Conservation (phyloP, 2,329 filamentous ascomycete genomes). For the Aureobasidium musti region DNA sequence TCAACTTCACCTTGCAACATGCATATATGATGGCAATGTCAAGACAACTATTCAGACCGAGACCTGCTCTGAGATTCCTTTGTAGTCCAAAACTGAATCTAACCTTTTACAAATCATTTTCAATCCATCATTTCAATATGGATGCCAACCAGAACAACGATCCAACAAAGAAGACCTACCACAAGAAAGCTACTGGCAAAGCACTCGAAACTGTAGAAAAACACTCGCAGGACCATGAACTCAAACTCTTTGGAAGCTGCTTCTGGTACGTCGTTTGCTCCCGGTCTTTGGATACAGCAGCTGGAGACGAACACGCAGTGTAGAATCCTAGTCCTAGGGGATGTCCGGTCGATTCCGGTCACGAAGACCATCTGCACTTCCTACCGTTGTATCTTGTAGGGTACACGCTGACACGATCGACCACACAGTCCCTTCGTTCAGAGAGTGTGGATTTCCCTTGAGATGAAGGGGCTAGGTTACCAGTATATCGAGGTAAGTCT, state of each 20-base stretch:
- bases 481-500: constrained; percentile 69
- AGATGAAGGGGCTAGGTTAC: constrained; percentile 74
- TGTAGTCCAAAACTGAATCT: neutral
- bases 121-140: constrained; percentile 31
- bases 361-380: neutral
- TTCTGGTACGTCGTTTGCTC: constrained; percentile 63
- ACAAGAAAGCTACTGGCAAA: constrained; percentile 70
- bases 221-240: constrained; percentile 67
- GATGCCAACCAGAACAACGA: constrained; percentile 54
- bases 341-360: neutral
- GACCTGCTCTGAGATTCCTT: neutral
- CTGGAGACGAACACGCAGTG: neutral
- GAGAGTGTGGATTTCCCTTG: constrained; percentile 84
- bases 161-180: constrained; percentile 62
- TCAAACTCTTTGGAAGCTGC: constrained; percentile 80
- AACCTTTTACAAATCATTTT: neutral
- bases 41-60: neutral
- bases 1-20: neutral
- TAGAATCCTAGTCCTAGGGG: neutral
- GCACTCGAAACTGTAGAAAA: constrained; percentile 69
- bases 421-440: constrained; percentile 73
- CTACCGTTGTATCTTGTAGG: neutral
- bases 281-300: neutral
- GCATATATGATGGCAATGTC: too few species aligned
- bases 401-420: neutral